Base-by-base conservation (phyloP, 129 eudicot genomes). In the Flaveria sonorensis region DNA sequence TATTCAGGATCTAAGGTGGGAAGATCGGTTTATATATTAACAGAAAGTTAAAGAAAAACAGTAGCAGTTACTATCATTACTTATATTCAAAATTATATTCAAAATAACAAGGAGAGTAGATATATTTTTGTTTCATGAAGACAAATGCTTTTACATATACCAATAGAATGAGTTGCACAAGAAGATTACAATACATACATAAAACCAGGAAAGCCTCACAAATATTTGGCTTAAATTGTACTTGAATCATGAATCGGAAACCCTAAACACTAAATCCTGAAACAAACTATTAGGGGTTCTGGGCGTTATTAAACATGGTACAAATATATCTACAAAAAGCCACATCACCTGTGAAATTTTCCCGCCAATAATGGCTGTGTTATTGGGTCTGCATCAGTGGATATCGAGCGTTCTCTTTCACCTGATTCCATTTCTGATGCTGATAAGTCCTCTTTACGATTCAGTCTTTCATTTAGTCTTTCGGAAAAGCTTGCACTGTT, bases 381-480 rank as follows among this genome's bases (percentile, higher is more conserved):
- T 20, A 66, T 48, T 10, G 86, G 83, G 69, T 77, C 75, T 7
- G 83, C 69, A 40, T 79, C 86, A 47, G 57, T 75, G 40, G 81
- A 81, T 15, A 11, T 10, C 72, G 74, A 18, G 30, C 66, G 77
- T 19, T 77, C 77, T 72, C 81, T 72, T 55, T 70, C 71, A 56
- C 97, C 97, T 0, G 89, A 84, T 68, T 94, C 98, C 86, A 87
- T 51, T 21, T 85, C 90, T 5, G 81, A 62, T 3, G 61, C 70
- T 36, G 86, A 53, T 15, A 55, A 51, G 16, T 83, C 96, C 51
- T 87, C 92, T 43, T 68, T 63, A 62, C 86, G 46, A 19, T 84
- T 48, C 77, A 62, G 86, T 30, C 77, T 88, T 48, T 79, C 83
- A 69, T 79, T 45, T 18, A 83, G 60, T 80, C 89, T 84, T 46